Percentiles rank a stretch among this genome's conserved stretches.
phyloP scores from a whole-genome alignment of 2,329 filamentous ascomycete species.

The Neonectria punicea region DNA sequence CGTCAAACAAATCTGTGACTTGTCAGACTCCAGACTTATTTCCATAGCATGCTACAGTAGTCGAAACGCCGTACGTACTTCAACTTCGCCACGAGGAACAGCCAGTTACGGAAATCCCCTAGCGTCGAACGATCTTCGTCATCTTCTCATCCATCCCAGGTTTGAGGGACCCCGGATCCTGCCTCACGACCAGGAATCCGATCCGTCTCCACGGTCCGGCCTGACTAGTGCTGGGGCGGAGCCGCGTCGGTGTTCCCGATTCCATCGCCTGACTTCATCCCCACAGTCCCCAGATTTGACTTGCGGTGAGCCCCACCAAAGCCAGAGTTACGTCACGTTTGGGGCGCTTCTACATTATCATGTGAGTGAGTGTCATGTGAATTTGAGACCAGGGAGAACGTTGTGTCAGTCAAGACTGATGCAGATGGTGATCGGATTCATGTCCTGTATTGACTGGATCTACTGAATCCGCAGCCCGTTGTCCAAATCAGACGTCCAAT shows the following conservation, averaged over 20 bases:
- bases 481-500: constrained; percentile 11
- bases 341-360: constrained; percentile 26
- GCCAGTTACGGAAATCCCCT: constrained; percentile 4
- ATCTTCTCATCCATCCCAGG: neutral
- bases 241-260: constrained; percentile 2
- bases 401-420: neutral
- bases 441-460: constrained; percentile 18
- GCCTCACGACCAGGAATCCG: neutral
- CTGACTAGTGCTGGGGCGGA: neutral
- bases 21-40: neutral
- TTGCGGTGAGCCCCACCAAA: constrained; percentile 29
- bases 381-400: constrained; percentile 14
- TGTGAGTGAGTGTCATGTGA: constrained; percentile 41
- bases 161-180: constrained; percentile 15
- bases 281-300: constrained; percentile 21
- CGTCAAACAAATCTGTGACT: constrained; percentile 12
- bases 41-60: neutral
- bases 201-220: neutral
- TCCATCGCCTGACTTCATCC: constrained; percentile 20
- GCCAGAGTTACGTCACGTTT: constrained; percentile 21
- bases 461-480: constrained; percentile 16
- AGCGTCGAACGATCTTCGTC: neutral
- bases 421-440: constrained; percentile 1
- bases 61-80: neutral
- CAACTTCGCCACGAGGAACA: neutral